phyloP scores from a whole-genome alignment of 1,139 yeast genomes.

The Debaryomycetaceae sp. region DNA sequence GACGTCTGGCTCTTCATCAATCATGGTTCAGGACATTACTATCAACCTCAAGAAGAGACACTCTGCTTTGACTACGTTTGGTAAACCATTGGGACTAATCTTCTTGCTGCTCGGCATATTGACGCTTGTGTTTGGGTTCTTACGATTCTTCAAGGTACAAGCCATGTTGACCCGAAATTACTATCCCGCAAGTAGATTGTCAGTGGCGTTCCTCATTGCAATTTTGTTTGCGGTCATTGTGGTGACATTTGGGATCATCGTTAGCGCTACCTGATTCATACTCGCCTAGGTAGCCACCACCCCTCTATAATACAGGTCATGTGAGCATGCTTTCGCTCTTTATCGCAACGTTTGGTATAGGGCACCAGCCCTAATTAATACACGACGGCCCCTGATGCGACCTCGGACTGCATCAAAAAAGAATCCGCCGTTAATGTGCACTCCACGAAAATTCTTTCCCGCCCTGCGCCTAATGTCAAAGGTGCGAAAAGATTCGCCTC shows the following conservation, averaged over 20 bases:
- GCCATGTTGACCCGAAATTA: conserved; percentile 20
- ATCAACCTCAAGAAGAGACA: neutral
- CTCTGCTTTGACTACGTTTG: conserved; percentile 18
- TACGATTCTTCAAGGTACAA: conserved; percentile 34
- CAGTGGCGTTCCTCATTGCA: conserved; percentile 18
- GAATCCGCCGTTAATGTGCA: too few relatives aligned
- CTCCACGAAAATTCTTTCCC: conserved; percentile 1
- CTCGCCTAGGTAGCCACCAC: too few relatives aligned
- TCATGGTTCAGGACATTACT: conserved; percentile 3
- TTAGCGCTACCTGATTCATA: conserved; percentile 10
- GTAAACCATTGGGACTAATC: conserved; percentile 34
- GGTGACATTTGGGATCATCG: conserved; percentile 20
- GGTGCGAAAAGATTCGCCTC: conserved; percentile 4
- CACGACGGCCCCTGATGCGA: neutral
- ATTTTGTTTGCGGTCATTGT: conserved; percentile 19
- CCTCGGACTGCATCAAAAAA: too few relatives aligned
- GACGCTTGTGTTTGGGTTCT: conserved; percentile 29
- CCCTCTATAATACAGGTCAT: too few relatives aligned
- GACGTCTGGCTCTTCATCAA: conserved; percentile 1
- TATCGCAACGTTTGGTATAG: neutral
- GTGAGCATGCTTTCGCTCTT: too few relatives aligned
- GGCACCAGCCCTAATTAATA: neutral
- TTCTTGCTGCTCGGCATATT: conserved; percentile 34
- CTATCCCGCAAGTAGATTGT: conserved; percentile 29
- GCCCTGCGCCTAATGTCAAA: neutral